Base-by-base conservation (phyloP, 495 filamentous ascomycete species). In the Xylaria longipes region DNA sequence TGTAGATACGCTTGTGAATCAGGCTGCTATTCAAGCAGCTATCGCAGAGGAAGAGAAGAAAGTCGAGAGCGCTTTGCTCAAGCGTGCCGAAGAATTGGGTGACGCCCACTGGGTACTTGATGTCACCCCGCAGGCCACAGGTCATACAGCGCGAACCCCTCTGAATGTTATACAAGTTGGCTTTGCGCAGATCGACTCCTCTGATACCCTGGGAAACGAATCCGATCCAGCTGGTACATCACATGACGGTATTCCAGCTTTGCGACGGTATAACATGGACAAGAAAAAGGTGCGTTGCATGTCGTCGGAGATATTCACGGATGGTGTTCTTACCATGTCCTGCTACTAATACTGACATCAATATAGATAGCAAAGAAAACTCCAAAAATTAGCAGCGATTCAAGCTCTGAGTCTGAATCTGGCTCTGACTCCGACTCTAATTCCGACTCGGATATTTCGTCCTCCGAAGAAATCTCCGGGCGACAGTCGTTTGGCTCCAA, bases 51-150 rank as follows among this genome's bases (percentile, higher is more conserved):
- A 97, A 76, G 93, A 96, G 76, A 86, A 84, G 67, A 94, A 92
- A 75, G 89, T 92, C 25, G 84, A 88, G 72, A 88, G 88, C 37
- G 94, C 93, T 2, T 74, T 96, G 45, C 87, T 91, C 56, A 87
- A 87, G 68, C 87, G 90, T 68, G 93, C 91, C 5, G 90, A 88
- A 25, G 91, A 92, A 70, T 87, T 91, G 8, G 94, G 93, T 31
- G 96, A 98, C 81, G 92, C 93, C 11, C 89, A 91, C 82, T 99
- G 96, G 96, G 91, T 95, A 37, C 82, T 99, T 57, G 88, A 85
- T 71, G 75, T 77, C 9, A 72, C 72, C 25, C 56, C 73, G 45
- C 68, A 73, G 57, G 61, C 71, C 25, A 50, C 70, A 29, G 48
- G 46, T 43, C 70, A 65, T 56, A 65, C 70, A n/a, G 65, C 62